phyloP scores from a whole-genome alignment of 495 filamentous ascomycete species.

The Glutinoglossum americanum region DNA sequence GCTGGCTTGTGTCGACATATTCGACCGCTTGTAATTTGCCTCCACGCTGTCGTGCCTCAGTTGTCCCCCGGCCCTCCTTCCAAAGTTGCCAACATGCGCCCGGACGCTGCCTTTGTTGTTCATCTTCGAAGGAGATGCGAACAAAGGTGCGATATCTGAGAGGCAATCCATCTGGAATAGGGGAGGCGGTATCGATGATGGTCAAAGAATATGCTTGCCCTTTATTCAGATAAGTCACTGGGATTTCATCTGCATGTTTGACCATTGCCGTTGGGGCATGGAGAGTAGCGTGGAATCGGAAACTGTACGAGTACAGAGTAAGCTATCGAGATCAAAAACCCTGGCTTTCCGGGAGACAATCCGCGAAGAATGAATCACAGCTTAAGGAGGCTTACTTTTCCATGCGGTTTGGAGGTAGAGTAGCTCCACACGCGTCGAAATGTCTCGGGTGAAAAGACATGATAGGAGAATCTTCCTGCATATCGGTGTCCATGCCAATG shows the following conservation, averaged over 20 bases:
- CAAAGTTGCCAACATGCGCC: conserved; percentile 81
- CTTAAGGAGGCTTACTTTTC: background rate
- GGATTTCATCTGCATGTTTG: conserved; percentile 66
- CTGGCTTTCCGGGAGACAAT: background rate
- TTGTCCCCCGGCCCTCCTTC: conserved; percentile 82
- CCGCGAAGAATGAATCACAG: background rate
- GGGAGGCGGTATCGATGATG: conserved; percentile 44
- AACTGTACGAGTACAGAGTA: conserved; percentile 27
- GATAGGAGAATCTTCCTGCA: conserved; percentile 19
- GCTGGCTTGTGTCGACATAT: conserved; percentile 60
- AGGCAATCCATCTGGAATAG: conserved; percentile 22
- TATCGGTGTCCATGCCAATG: conserved; percentile 20
- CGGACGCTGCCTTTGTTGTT: conserved; percentile 65
- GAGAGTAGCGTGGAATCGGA: conserved; percentile 74
- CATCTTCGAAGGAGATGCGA: conserved; percentile 85
- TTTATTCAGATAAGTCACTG: conserved; percentile 92
- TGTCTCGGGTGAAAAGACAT: conserved; percentile 14
- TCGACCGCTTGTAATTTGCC: conserved; percentile 83
- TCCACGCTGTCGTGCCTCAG: conserved; percentile 71
- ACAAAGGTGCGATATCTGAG: conserved; percentile 64
- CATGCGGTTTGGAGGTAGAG: conserved; percentile 6
- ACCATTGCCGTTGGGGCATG: conserved; percentile 97
- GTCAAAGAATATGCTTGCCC: conserved; percentile 75
- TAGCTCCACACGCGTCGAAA: background rate
- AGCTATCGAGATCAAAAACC: background rate